Evolutionary conservation across 176 grass and related monocot species (phyloP).

Genomic region (Calamus simplicifolius): DNA sequence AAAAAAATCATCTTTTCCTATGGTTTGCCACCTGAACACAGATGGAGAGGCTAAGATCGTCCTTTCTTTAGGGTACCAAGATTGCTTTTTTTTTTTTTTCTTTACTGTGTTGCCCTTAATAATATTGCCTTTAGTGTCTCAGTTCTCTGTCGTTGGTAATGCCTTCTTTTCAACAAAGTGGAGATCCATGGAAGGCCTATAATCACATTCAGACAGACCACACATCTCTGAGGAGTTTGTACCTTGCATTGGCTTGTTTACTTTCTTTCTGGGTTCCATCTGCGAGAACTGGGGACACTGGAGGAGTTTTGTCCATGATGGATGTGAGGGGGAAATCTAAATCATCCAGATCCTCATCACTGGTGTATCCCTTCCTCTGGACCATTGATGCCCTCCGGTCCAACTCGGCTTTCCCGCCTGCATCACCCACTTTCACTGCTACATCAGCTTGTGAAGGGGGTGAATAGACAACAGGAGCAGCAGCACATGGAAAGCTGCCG

Average conservation of each 20-base stretch:
- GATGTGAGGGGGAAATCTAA: slow-evolving; percentile 43
- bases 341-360: slow-evolving; percentile 70
- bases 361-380: slow-evolving; percentile 60
- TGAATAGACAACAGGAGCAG: slow-evolving; percentile 45
- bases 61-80: too few species aligned
- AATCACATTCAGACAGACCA: slow-evolving; percentile 26
- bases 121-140: too few species aligned
- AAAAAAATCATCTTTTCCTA: too few species aligned
- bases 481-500: slow-evolving; percentile 43
- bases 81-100: too few species aligned
- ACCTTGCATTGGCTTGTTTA: slow-evolving; percentile 34
- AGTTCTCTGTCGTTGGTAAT: too few species aligned
- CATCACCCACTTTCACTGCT: slow-evolving; percentile 32
- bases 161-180: too few species aligned
- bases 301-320: slow-evolving; percentile 48
- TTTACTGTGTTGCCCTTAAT: too few species aligned
- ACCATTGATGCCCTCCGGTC: slow-evolving; percentile 38
- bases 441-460: slow-evolving; percentile 36
- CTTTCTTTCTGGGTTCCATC: slow-evolving; percentile 10
- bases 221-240: slow-evolving; percentile 55
- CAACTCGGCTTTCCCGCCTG: neutral
- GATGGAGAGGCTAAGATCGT: too few species aligned
- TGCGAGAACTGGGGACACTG: slow-evolving; percentile 28
- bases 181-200: too few species aligned
- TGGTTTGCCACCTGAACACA: too few species aligned